These are phyloP conservation scores for Salix caprea DNA, from an alignment of 345 rosid genomes.

Conservation along the genomic window DNA sequence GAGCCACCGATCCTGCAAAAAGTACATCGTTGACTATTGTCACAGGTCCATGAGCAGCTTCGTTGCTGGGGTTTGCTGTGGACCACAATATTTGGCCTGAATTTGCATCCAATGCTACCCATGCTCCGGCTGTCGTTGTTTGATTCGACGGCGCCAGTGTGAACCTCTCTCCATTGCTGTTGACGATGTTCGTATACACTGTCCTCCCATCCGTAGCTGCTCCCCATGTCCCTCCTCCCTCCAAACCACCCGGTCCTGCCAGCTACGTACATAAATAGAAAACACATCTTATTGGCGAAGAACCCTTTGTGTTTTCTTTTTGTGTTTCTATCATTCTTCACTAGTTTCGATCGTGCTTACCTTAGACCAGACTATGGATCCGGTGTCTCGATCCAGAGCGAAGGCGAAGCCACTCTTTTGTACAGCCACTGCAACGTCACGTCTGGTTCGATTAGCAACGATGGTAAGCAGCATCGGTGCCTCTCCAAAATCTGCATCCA, in stretches of 20 bases:
- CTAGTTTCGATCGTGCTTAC: constrained; percentile 16
- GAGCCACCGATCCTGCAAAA: constrained; percentile 39
- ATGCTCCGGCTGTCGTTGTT: constrained; percentile 42
- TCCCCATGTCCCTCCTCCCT: constrained; percentile 38
- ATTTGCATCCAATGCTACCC: constrained; percentile 42
- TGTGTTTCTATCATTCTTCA: too few relatives aligned
- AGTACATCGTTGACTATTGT: constrained; percentile 28
- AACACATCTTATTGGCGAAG: too few relatives aligned
- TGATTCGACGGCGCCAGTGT: constrained; percentile 30
- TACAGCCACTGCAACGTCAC: constrained; percentile 34
- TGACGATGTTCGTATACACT: constrained; percentile 39
- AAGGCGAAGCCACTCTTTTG: constrained; percentile 49
- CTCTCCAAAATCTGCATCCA: constrained; percentile 54
- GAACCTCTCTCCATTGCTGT: constrained; percentile 30
- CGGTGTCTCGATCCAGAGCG: constrained; percentile 42
- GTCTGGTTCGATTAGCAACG: neutral
- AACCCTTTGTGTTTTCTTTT: too few relatives aligned
- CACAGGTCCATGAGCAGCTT: constrained; percentile 36
- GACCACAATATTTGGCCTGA: constrained; percentile 36
- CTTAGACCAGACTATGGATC: constrained; percentile 38
- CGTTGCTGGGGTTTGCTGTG: constrained; percentile 43
- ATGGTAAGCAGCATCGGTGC: constrained; percentile 37
- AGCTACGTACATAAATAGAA: constrained; percentile 2
- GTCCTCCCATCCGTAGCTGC: constrained; percentile 38
- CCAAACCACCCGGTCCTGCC: constrained; percentile 40